Percentiles rank a stretch among this genome's conserved stretches.
Evolutionary conservation across 2,329 filamentous ascomycete genomes (phyloP).

Genomic region (Grosmannia huntii): DNA sequence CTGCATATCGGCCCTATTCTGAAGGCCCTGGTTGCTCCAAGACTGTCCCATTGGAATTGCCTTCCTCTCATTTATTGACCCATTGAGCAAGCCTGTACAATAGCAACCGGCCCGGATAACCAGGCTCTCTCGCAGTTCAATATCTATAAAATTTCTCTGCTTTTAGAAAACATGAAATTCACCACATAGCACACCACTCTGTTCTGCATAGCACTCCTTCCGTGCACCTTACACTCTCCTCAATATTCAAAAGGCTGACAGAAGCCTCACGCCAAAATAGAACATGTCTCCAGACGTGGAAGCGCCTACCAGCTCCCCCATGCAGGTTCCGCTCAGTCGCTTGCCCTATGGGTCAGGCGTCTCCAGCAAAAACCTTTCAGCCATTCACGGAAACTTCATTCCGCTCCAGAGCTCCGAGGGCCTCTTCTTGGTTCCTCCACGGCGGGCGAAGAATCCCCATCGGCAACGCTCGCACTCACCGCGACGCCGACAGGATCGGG

Average conservation of each 20-base stretch:
- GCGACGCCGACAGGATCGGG: conserved; percentile 21
- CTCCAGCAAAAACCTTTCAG: conserved; percentile 3
- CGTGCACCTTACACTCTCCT: no score
- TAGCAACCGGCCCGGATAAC: neutral
- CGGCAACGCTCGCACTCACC: conserved; percentile 21
- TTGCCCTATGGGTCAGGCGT: neutral
- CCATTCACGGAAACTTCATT: conserved; percentile 25
- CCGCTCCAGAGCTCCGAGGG: conserved; percentile 18
- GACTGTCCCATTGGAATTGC: neutral
- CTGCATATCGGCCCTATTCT: neutral
- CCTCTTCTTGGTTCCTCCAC: conserved; percentile 21
- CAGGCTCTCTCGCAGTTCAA: neutral
- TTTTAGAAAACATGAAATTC: no score
- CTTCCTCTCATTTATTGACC: neutral
- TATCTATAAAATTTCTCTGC: no score
- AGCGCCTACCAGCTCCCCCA: neutral
- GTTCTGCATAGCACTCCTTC: no score
- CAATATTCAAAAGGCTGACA: neutral
- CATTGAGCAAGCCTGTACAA: neutral
- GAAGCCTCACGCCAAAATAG: neutral
- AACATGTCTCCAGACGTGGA: neutral
- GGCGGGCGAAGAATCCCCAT: neutral
- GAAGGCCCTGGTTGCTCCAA: neutral
- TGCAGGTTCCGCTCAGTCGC: neutral
- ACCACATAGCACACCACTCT: no score